Evolutionary conservation across 306 rosid genomes (phyloP).

Genomic region (Glycyrrhiza uralensis): DNA sequence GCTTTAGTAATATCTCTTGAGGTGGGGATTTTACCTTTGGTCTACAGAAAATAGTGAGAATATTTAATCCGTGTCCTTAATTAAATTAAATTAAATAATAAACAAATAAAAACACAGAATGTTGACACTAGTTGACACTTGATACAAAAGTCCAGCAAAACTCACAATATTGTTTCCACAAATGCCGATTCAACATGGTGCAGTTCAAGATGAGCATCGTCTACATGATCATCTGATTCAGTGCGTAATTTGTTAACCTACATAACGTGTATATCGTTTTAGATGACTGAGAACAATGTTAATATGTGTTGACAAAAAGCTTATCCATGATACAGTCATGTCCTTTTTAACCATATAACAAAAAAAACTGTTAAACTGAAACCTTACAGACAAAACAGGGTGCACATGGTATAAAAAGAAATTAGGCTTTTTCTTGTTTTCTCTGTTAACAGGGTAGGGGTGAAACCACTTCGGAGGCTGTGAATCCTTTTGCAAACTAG

Average conservation of each 20-base stretch:
- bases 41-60: conserved; percentile 47
- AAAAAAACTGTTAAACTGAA: background rate
- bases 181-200: conserved; percentile 91
- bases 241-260: conserved; percentile 75
- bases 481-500: background rate
- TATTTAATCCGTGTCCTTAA: conserved; percentile 21
- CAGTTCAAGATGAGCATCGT: conserved; percentile 60
- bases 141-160: conserved; percentile 17
- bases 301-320: conserved; percentile 9
- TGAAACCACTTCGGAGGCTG: conserved; percentile 1
- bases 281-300: conserved; percentile 14
- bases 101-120: background rate
- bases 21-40: conserved; percentile 87
- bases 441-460: background rate
- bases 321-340: background rate
- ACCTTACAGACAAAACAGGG: background rate
- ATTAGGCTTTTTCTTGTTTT: background rate
- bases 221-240: conserved; percentile 60
- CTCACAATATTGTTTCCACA: conserved; percentile 90
- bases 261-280: conserved; percentile 17
- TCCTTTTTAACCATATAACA: background rate
- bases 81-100: no score
- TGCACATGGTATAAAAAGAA: background rate
- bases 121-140: background rate
- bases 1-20: conserved; percentile 73